These are phyloP conservation scores for Podila epicladia DNA, from an alignment of 192 early-diverging fungal genomes.

Conservation along the genomic window DNA sequence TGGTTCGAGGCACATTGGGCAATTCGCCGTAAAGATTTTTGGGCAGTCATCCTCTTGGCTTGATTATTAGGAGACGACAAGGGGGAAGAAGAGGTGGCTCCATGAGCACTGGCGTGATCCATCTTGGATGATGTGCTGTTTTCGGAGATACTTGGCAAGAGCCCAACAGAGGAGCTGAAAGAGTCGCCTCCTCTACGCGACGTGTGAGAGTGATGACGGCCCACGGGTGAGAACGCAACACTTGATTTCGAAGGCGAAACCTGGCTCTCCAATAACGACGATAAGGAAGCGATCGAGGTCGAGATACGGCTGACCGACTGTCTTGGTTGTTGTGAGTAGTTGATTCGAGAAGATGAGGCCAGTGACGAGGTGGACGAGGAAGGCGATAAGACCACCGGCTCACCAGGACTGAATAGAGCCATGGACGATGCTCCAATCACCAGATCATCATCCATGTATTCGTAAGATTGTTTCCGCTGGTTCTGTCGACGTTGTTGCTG, in stretches of 20 bases:
- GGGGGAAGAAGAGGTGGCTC: background rate
- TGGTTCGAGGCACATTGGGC: slow-evolving; percentile 21
- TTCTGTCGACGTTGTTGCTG: slow-evolving; percentile 25
- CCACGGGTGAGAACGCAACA: slow-evolving; percentile 32
- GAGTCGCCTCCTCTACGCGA: too few relatives aligned
- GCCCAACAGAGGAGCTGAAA: background rate
- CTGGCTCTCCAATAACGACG: background rate
- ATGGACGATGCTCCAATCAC: slow-evolving; percentile 26
- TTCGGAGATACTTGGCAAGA: slow-evolving; percentile 31
- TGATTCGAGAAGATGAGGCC: too few relatives aligned
- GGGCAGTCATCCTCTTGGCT: slow-evolving; percentile 13
- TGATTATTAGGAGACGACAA: background rate
- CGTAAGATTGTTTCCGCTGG: slow-evolving; percentile 13
- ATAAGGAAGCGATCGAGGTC: background rate
- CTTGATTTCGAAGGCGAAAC: background rate
- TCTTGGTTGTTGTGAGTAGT: too few relatives aligned
- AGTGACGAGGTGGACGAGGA: background rate
- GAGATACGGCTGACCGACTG: too few relatives aligned
- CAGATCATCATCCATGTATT: slow-evolving; percentile 18
- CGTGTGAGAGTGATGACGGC: slow-evolving; percentile 6
- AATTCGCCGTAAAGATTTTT: slow-evolving; percentile 41
- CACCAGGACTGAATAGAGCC: slow-evolving; percentile 11
- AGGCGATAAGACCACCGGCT: background rate
- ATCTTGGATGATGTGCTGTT: background rate
- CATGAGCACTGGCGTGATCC: too few relatives aligned